Evolutionary conservation across 495 filamentous ascomycete species (phyloP).

Genomic region (Viridothelium virens): DNA sequence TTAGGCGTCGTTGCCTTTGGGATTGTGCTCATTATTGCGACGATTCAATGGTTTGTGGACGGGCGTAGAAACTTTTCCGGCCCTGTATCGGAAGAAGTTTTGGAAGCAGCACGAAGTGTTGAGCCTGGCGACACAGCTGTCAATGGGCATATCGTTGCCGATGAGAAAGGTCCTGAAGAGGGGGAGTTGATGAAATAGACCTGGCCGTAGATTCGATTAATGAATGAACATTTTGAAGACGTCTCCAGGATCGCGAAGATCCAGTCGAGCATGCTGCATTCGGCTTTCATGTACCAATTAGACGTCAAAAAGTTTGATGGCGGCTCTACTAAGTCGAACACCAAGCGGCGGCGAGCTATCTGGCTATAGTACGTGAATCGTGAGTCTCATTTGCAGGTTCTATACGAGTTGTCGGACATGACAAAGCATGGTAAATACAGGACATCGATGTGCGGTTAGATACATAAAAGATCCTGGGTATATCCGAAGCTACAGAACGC

Average conservation of each 20-base stretch:
- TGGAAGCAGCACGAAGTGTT: not conserved
- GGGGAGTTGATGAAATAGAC: not conserved
- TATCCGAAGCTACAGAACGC: not conserved
- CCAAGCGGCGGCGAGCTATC: too few relatives aligned
- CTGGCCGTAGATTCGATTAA: too few relatives aligned
- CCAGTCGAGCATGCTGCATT: too few relatives aligned
- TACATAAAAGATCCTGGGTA: not conserved
- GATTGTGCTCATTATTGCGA: conserved; percentile 58
- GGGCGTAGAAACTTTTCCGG: conserved; percentile 65
- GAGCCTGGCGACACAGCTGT: not conserved
- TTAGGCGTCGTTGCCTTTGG: conserved; percentile 52
- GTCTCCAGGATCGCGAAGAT: too few relatives aligned
- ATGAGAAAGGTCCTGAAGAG: not conserved
- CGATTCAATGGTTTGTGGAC: conserved; percentile 63
- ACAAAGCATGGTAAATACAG: not conserved
- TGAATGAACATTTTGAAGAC: too few relatives aligned
- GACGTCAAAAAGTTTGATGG: too few relatives aligned
- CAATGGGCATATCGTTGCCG: not conserved
- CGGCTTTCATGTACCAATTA: too few relatives aligned
- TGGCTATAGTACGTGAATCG: too few relatives aligned
- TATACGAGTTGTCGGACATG: not conserved
- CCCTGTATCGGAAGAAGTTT: conserved; percentile 41
- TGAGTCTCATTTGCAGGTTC: too few relatives aligned
- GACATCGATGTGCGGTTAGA: not conserved
- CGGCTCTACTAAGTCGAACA: too few relatives aligned